A percentile compares a stretch with the other conserved stretches of the same genome.
phyloP scores from a whole-genome alignment of 2,329 filamentous ascomycete species.

The Cladophialophora psammophila region DNA sequence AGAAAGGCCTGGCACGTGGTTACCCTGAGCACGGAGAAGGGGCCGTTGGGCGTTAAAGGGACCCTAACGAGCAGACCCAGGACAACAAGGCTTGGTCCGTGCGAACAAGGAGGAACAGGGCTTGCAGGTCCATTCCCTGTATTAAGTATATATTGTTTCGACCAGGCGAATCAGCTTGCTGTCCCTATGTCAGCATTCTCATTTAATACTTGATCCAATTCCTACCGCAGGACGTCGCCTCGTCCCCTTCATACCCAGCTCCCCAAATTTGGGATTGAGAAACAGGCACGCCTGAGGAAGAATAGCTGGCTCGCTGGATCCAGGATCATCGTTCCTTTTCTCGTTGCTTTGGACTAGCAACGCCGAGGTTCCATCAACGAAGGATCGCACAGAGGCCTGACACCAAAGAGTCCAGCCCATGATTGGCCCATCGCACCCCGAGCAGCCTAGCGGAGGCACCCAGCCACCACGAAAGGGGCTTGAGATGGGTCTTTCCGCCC shows the following conservation, averaged over 20 bases:
- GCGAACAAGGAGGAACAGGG: neutral
- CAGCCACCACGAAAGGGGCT: slow-evolving; percentile 17
- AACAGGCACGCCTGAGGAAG: slow-evolving; percentile 12
- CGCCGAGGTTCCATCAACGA: slow-evolving; percentile 19
- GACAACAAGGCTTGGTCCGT: neutral
- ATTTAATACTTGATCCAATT: neutral
- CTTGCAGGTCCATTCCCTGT: neutral
- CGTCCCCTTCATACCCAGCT: neutral
- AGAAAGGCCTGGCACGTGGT: neutral
- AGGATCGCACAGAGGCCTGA: slow-evolving; percentile 18
- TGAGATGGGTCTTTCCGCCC: slow-evolving; percentile 10
- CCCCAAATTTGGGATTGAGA: neutral
- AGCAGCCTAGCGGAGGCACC: slow-evolving; percentile 1
- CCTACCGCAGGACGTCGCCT: neutral
- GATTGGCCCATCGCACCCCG: slow-evolving; percentile 14
- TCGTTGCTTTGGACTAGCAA: neutral
- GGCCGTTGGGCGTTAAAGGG: neutral
- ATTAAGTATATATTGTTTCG: neutral
- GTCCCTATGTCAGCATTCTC: neutral
- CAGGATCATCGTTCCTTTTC: slow-evolving; percentile 11
- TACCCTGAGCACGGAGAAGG: neutral
- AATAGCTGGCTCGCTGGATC: neutral
- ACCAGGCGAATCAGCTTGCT: neutral
- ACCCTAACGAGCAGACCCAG: too few species aligned
- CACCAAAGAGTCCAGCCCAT: neutral